Conservation (phyloP, 257 asterid genomes). For the Scutellaria baicalensis region DNA sequence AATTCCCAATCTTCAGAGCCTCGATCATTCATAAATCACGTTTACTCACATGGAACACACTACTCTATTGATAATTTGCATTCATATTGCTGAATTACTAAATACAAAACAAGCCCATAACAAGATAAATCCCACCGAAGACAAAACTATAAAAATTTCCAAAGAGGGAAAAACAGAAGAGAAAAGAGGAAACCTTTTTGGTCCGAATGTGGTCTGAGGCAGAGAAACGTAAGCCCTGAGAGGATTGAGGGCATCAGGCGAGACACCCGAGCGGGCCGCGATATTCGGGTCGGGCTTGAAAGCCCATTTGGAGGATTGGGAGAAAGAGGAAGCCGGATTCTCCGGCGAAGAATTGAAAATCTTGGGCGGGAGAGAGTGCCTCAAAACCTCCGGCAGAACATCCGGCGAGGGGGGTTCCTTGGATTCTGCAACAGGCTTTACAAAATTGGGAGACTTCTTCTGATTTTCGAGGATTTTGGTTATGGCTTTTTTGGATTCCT, state of each 20-base stretch:
- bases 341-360: conserved; percentile 35
- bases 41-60: neutral
- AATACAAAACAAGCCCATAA: neutral
- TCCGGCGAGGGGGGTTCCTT: conserved; percentile 31
- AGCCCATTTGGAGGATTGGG: conserved; percentile 66
- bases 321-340: conserved; percentile 29
- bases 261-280: conserved; percentile 15
- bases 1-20: too few relatives aligned
- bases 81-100: neutral
- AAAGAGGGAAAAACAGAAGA: too few relatives aligned
- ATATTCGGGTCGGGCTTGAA: conserved; percentile 33
- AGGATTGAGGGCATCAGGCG: conserved; percentile 69
- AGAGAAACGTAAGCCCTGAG: conserved; percentile 76
- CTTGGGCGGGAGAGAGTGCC: conserved; percentile 71
- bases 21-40: too few relatives aligned
- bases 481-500: conserved; percentile 84
- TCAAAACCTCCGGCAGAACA: conserved; percentile 77
- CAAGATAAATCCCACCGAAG: neutral
- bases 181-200: conserved; percentile 49
- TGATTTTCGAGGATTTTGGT: conserved; percentile 38
- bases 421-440: conserved; percentile 9
- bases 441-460: conserved; percentile 8
- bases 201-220: conserved; percentile 81
- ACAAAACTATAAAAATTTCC: neutral
- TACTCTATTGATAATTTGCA: neutral